Conservation (phyloP, 2,329 filamentous ascomycete species). For the Tricladium varicosporioides region DNA sequence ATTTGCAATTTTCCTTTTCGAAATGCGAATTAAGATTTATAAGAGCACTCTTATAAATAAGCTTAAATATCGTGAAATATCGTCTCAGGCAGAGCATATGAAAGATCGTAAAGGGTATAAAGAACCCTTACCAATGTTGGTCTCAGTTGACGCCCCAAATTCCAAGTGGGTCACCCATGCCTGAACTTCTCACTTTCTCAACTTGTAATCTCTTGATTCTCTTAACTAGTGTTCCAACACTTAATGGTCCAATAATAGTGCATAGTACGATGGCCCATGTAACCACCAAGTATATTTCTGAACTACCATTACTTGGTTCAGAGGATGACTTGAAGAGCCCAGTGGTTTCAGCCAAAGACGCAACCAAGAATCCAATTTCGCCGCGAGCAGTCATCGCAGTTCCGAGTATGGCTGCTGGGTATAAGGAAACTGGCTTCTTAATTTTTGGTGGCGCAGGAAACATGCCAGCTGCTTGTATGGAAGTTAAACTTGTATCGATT, state of each 20-base stretch:
- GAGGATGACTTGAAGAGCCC: constrained; percentile 2
- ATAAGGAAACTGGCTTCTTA: constrained; percentile 57
- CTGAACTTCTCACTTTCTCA: neutral
- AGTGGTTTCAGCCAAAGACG: constrained; percentile 4
- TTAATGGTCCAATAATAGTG: constrained; percentile 48
- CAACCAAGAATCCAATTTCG: constrained; percentile 7
- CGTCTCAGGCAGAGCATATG: too few relatives aligned
- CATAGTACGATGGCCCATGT: constrained; percentile 54
- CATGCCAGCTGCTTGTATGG: neutral
- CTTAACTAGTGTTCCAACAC: constrained; percentile 45
- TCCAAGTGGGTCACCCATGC: neutral
- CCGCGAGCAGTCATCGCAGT: constrained; percentile 36
- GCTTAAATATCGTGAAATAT: too few relatives aligned
- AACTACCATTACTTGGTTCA: neutral
- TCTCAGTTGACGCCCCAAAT: constrained; percentile 3
- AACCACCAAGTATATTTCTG: constrained; percentile 46
- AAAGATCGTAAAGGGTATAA: too few relatives aligned
- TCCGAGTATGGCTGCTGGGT: constrained; percentile 65
- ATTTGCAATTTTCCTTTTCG: too few relatives aligned
- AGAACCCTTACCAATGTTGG: too few relatives aligned
- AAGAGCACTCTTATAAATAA: too few relatives aligned
- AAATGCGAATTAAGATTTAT: too few relatives aligned
- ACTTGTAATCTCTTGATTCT: constrained; percentile 33
- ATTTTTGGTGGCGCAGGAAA: constrained; percentile 21
- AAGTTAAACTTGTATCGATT: neutral